Base-by-base conservation (phyloP, 2,329 filamentous ascomycete species). In the Calonectria hawksworthii region DNA sequence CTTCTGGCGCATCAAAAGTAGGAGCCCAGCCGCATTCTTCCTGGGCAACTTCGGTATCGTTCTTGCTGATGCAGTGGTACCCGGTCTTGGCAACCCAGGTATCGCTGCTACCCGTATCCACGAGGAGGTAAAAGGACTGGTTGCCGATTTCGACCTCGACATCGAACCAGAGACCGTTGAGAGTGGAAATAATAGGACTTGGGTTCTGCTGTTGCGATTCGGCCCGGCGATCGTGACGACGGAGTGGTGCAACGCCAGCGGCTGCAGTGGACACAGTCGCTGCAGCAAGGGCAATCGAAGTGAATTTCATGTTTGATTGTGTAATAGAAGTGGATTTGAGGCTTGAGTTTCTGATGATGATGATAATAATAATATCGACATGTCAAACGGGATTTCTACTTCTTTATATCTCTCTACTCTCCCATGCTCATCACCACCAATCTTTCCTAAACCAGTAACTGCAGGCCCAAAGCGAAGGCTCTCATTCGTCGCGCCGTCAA, bases 31-130 rank as follows among this genome's bases (percentile, higher is more conserved):
- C 50, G 51, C 77, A 79, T 6, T 73, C 68, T 16, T 68, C 52
- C 23, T 67, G 71, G 8, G 73, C 30, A 41, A 78, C 36, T 11
- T 72, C 70, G 8, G 47, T 68, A 38, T 68, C 67, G 18, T 68
- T 51, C 13, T 28, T 54, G 44, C 72, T 71, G 41, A 77, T 54
- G 50, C 76, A 79, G 32, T 68, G 70, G 30, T 75, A 79, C 54
- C 72, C 73, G 4, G 69, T 73, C 21, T 59, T 54, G 30, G 74
- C 76, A 28, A 78, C 76, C 73, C 73, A 72, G 21, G 70, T 74
- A 44, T 78, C 77, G 38, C 75, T 74, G 76, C 77, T 78, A 5
- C 77, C 75, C 0, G 76, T 77, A 56, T 77, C 77, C 18, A 76
- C 70, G 13, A 76, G 51, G 11, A 79, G 74, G 50, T 66, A 68